Base-by-base conservation (phyloP, 495 filamentous ascomycete species). In the Aspergillus incahuasiensis region DNA sequence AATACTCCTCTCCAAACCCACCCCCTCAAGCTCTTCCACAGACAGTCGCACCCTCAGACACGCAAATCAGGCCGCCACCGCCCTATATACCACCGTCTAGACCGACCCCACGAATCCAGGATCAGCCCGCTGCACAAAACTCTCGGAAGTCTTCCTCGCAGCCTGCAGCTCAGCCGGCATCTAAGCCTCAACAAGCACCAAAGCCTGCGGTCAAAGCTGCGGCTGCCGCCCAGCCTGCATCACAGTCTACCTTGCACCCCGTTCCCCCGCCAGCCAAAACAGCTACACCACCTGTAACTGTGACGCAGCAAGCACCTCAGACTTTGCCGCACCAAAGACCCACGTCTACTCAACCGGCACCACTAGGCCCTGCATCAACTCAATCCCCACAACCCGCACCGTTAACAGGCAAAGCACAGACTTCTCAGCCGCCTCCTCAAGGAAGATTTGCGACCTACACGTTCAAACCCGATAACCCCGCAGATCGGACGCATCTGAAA, bases 401-500 rank as follows among this genome's bases (percentile, higher is more conserved):
- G 25, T 19, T 16, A 34, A 28, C 42, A 21, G 30, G 30, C 4
- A 40, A 20, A n/a, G 3, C 32, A 41, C 53, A 49, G 35, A 13
- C 43, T 43, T 4, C 25, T 18, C 54, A 50, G 21, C 38, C 16
- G 7, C 18, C 5, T 41, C 6, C 38, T 15, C 42, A 24, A 22
- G 38, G 25, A 42, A 34, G 41, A 35, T 28, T 54, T 24, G 34
- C 53, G 6, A 28, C 49, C 0, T 63, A 56, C 45, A 57, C 50
- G 6, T 63, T 44, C 30, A 13, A 35, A 16, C 58, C 64, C 2
- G 19, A 32, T 5, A 35, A 58, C 48, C 46, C 52, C 16, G 15
- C 34, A 13, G 48, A 59, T 32, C 62, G 43, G 12, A 12, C 21
- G 22, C 42, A 44, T 22, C 24, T 70, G 19, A 67, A 62, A 41